Evolutionary conservation across 129 eudicot species (phyloP), one percentile per base, ranked within the genome.

Genomic region (Chrysanthemum makinoi): DNA sequence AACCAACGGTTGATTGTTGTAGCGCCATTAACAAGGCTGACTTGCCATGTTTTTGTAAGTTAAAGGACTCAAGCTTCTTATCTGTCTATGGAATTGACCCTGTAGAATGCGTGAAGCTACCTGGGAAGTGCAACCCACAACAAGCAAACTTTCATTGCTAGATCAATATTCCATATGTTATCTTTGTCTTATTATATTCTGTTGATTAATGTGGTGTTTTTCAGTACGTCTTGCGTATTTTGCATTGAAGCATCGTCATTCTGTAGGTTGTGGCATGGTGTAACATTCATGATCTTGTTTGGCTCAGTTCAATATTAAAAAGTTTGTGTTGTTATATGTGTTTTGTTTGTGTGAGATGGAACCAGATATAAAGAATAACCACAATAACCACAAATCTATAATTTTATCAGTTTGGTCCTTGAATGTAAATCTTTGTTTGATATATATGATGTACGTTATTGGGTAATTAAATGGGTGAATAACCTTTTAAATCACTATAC

Each of bases 11-110:
- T 0, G 59, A 59, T 0, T 86, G 89, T 64, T 87, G 87, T 22
- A 19, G 72, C 4, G 85, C 85, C 3, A 64, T 87, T 2, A 33
- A 66, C 0, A 65, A 76, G 0, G 86, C 83, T 7, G 83, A 87
- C 47, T 16, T 87, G 76, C 58, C 69, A 11, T 87, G 92, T 65
- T 79, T 87, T 56, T 87, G 89, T 80, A 76, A 84, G 19, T 71
- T 72, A 54, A 76, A 74, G 68, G 78, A 60, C 76, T 65, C 85
- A 11, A 59, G 59, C 63, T 2, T 68, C 53, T 70, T 85, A 83
- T 43, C 70, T 11, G 7, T 62, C 12, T 75, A 77, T 7, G 75
- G 68, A 18, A 84, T 79, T 18, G 85, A 87, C 70, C 80, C 83
- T 0, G 63, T 22, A n/a, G 83, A 69, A 2, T 84, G 80, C 69